phyloP scores from a whole-genome alignment of 768 basidiomycete genomes.

The Hygrophoropsis aurantiaca region DNA sequence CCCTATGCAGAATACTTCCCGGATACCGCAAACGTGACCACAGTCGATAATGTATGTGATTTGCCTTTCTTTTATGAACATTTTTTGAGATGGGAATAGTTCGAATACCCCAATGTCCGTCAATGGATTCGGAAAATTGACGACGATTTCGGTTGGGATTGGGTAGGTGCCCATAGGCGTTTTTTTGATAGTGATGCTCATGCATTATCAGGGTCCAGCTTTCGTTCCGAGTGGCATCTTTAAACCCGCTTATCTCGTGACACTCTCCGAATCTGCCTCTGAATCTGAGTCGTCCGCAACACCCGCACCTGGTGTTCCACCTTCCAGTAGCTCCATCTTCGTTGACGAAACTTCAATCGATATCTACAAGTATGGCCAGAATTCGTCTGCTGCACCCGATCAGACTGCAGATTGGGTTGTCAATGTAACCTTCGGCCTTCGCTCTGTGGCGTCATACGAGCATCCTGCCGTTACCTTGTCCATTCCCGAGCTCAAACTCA shows the following conservation, averaged over 20 bases:
- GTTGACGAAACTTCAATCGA: slow-evolving; percentile 55
- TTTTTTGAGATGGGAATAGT: slow-evolving; percentile 30
- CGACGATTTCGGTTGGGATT: slow-evolving; percentile 64
- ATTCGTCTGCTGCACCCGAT: slow-evolving; percentile 42
- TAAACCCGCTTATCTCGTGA: slow-evolving; percentile 55
- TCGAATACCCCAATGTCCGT: slow-evolving; percentile 49
- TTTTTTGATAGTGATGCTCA: not conserved
- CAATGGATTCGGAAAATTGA: slow-evolving; percentile 51
- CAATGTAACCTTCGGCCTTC: slow-evolving; percentile 51
- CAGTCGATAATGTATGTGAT: slow-evolving; percentile 32
- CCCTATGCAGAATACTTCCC: slow-evolving; percentile 50
- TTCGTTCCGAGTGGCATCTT: slow-evolving; percentile 56
- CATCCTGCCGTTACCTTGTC: slow-evolving; percentile 40
- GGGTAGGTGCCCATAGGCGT: slow-evolving; percentile 41
- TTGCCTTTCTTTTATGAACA: not conserved
- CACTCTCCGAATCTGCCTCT: slow-evolving; percentile 28
- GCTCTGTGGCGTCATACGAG: slow-evolving; percentile 37
- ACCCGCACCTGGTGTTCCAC: slow-evolving; percentile 22
- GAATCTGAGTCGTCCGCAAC: slow-evolving; percentile 21
- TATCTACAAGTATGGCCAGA: slow-evolving; percentile 53
- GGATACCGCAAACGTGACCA: slow-evolving; percentile 14
- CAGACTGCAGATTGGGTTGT: slow-evolving; percentile 54
- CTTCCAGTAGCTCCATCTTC: slow-evolving; percentile 33
- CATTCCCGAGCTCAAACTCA: slow-evolving; percentile 47
- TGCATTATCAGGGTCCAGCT: slow-evolving; percentile 46